Base-by-base conservation (phyloP, 2,329 filamentous ascomycete species). In the Colletotrichum zoysiae region DNA sequence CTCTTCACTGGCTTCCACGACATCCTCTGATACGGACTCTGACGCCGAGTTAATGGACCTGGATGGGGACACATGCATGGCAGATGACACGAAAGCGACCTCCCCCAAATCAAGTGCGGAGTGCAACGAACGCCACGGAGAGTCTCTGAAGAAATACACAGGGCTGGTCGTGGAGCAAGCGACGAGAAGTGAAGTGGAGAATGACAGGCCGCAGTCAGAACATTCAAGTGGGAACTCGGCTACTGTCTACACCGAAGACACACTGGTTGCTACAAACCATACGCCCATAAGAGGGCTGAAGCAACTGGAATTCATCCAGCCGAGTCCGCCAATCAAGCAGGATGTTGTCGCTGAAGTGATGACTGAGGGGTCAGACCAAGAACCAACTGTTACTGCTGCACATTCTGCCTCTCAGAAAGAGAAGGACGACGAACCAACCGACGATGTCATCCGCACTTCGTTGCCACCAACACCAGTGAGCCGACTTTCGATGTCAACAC, bases 21-120 rank as follows among this genome's bases (percentile, higher is more conserved):
- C 14, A 12, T 16, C 50, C 16, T 38, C 26, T 5, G 46, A 64
- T 30, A 58, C 51, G 5, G 64, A 58, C 14, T 71, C 64, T 3
- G 62, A 65, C 53, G 48, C 56, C n/a, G 26, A 71, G n/a, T 35
- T 51, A 30, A 18, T 57, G 51, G 56, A 65, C 42, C 56, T 72
- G 38, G 65, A 72, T 11, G 70, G 70, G 33, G 70, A 70, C n/a
- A 70, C 70, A 7, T 72, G 20, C 26, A 64, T 70, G 46, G 65
- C 60, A 23, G 66, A 70, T 60, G 70, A 65, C 33, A 72, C 70
- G 9, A 70, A 60, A 30, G 70, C 53, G 16, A 72, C 65, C 6
- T 65, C 66, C 23, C 66, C 70, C 8, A 53, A 64, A 53, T 58
- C 61, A 8, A 60, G 18, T 30, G 38, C 16, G 20, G 30, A 64